A percentile compares a stretch with the other conserved stretches of the same genome.
Evolutionary conservation across 2,329 filamentous ascomycete genomes (phyloP).

Genomic region (Stagonosporopsis tanaceti): DNA sequence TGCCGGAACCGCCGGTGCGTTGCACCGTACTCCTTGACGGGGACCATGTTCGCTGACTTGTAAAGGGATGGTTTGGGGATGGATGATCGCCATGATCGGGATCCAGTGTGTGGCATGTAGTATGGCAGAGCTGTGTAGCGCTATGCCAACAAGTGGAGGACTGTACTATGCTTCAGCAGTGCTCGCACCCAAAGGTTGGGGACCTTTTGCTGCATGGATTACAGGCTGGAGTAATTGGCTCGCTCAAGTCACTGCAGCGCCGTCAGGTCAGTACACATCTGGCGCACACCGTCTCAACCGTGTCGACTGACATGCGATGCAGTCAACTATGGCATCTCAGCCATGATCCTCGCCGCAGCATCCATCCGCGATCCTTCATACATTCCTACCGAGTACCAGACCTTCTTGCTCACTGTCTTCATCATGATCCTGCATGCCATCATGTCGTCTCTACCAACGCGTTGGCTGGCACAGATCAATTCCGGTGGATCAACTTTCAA

Average conservation of each 20-base stretch:
- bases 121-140: slow-evolving; percentile 73
- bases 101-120: slow-evolving; percentile 73
- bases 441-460: slow-evolving; percentile 75
- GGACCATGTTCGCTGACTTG: slow-evolving; percentile 11
- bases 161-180: slow-evolving; percentile 79
- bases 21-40: not conserved
- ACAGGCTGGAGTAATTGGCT: slow-evolving; percentile 77
- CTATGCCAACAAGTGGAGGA: slow-evolving; percentile 75
- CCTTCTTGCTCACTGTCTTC: slow-evolving; percentile 71
- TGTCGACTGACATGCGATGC: slow-evolving; percentile 12
- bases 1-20: slow-evolving; percentile 52
- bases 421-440: slow-evolving; percentile 73
- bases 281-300: not conserved
- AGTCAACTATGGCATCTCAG: slow-evolving; percentile 71
- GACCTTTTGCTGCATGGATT: slow-evolving; percentile 72
- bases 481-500: slow-evolving; percentile 75
- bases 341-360: slow-evolving; percentile 75
- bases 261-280: slow-evolving; percentile 53
- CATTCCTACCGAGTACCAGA: slow-evolving; percentile 70
- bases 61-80: slow-evolving; percentile 77
- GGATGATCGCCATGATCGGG: slow-evolving; percentile 75
- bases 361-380: slow-evolving; percentile 74
- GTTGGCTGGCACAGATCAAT: slow-evolving; percentile 75
- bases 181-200: slow-evolving; percentile 70
- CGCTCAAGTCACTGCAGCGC: slow-evolving; percentile 70